Base-by-base conservation (phyloP, 164 flowering plant species). In the Aristolochia fimbriata region DNA sequence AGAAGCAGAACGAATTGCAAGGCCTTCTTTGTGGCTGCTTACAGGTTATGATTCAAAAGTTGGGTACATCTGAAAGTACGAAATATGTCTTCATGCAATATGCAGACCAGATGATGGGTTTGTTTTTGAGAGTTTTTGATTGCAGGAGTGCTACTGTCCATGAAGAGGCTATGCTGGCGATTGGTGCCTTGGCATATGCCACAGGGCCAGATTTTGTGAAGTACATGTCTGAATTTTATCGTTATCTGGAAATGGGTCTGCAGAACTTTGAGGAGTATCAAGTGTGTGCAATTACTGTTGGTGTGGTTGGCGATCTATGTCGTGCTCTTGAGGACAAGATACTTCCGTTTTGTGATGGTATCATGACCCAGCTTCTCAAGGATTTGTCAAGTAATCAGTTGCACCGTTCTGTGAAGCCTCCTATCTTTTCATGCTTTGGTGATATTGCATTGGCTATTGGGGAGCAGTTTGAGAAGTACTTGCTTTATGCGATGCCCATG, bases 221-320 rank as follows among this genome's bases (percentile, higher is more conserved):
- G 50, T 83, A 80, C 63, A 83, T 80, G 87, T 59, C 62, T 9
- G 84, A 83, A 52, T 78, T 83, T 47, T 83, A 73, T 62, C 76
- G 71, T 57, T 82, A 78, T 64, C 30, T 82, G 41, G 87, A 82
- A 66, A 77, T 80, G 80, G 87, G 87, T 67, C 83, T 83, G 22
- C 83, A 80, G 58, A 80, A 80, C 78, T 78, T 78, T 66, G 87
- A 80, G 69, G 87, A 83, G 54, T 83, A 83, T 68, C 87, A 83
- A 68, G 82, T 83, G 19, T 83, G 87, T 63, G 74, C 87, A 25
- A 68, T 81, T 50, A 79, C 87, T 0, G 80, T 83, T 20, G 87
- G 80, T 58, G 87, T 83, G 1, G 81, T 83, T 11, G 87, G 85
- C 31, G 87, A 83, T 41, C 58, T 83, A 51, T 83, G 83, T 63